Conservation (phyloP, 2,329 filamentous ascomycete genomes). For the Monilinia aucupariae region DNA sequence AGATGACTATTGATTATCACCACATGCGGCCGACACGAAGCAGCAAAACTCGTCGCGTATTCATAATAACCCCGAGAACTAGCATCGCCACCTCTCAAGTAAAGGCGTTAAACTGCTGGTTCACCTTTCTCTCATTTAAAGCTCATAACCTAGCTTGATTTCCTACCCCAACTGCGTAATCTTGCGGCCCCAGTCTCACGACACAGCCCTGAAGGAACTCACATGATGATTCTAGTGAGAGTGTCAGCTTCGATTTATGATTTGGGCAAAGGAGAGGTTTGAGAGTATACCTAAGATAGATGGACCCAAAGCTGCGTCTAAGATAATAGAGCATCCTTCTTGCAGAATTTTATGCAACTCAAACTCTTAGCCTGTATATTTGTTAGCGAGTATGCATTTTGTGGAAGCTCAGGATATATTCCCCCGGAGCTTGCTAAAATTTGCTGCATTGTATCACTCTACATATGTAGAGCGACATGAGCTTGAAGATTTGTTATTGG, state of each 20-base stretch:
- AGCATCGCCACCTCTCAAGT: background rate
- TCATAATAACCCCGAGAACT: background rate
- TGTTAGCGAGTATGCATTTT: background rate
- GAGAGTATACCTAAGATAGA: background rate
- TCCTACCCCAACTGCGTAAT: constrained; percentile 7
- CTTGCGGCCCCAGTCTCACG: background rate
- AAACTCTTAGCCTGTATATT: background rate
- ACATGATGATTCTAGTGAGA: constrained; percentile 1
- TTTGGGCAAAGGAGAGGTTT: background rate
- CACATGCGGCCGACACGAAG: background rate
- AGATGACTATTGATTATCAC: background rate
- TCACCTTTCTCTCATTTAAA: constrained; percentile 19
- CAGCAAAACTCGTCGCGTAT: background rate
- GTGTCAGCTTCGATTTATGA: background rate
- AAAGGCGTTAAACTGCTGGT: constrained; percentile 15
- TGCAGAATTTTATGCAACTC: constrained; percentile 14
- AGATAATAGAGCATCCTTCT: constrained; percentile 31
- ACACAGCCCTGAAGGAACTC: constrained; percentile 18
- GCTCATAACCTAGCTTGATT: constrained; percentile 18
- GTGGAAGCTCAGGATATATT: background rate
- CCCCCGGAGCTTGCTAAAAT: background rate
- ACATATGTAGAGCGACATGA: constrained; percentile 20
- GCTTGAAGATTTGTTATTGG: constrained; percentile 20
- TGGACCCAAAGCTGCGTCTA: constrained; percentile 39
- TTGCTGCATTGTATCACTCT: background rate